Conservation (phyloP, 2,329 filamentous ascomycete genomes). For the Daldinia sp. region DNA sequence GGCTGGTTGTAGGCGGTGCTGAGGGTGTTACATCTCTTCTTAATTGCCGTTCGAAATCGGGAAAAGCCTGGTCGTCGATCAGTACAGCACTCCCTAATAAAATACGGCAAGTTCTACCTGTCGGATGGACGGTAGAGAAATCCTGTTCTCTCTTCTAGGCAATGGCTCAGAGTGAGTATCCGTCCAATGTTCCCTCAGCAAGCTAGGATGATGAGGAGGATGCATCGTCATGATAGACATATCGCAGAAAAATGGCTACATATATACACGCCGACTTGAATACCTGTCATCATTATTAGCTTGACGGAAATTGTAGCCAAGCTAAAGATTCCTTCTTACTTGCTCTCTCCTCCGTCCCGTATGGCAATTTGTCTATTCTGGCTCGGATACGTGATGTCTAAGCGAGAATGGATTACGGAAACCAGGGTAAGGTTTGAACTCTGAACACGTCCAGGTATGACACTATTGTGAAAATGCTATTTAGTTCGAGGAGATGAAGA, state of each 20-base stretch:
- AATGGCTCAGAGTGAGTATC: constrained; percentile 49
- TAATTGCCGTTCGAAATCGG: constrained; percentile 53
- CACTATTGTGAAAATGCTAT: not conserved
- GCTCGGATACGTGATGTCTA: not conserved
- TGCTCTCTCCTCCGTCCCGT: not conserved
- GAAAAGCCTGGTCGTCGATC: constrained; percentile 51
- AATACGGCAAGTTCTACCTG: constrained; percentile 51
- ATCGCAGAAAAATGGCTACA: constrained; percentile 41
- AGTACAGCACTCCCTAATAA: constrained; percentile 21
- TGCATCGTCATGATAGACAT: constrained; percentile 62
- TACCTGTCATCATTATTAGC: constrained; percentile 26
- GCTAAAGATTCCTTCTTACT: not conserved
- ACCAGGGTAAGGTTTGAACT: not conserved
- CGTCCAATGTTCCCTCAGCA: constrained; percentile 54
- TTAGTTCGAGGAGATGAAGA: not conserved
- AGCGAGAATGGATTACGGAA: not conserved
- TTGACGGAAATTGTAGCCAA: not conserved
- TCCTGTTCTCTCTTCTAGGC: constrained; percentile 49
- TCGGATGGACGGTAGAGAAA: constrained; percentile 61
- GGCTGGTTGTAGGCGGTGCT: constrained; percentile 48
- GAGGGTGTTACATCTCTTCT: constrained; percentile 47
- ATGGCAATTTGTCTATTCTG: constrained; percentile 2
- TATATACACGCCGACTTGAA: constrained; percentile 6
- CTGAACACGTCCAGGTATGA: not conserved
- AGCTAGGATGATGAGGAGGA: constrained; percentile 52